Evolutionary conservation across 345 rosid genomes (phyloP).

Genomic region (Cardiospermum halicacabum): DNA sequence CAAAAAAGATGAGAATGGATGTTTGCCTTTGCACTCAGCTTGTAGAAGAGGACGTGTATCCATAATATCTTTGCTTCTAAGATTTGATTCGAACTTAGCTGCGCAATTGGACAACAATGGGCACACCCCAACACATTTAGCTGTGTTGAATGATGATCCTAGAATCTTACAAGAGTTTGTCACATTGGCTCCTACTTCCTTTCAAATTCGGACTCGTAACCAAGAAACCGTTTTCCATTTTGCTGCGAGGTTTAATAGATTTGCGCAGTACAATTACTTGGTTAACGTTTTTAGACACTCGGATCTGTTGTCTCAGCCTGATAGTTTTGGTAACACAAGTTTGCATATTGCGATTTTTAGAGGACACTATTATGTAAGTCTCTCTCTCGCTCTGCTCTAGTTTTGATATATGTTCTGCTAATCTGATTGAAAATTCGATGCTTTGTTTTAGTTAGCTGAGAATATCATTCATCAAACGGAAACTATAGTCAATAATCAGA

Average conservation of each 20-base stretch:
- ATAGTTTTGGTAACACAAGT: slow-evolving; percentile 8
- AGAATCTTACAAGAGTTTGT: slow-evolving; percentile 8
- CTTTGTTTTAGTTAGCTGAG: slow-evolving; percentile 5
- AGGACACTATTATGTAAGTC: slow-evolving; percentile 8
- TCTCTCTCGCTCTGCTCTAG: neutral
- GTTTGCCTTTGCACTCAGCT: slow-evolving; percentile 12
- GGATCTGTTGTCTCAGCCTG: neutral
- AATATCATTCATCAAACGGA: slow-evolving; percentile 4
- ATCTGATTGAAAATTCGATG: neutral
- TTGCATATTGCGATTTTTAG: neutral
- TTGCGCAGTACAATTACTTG: neutral
- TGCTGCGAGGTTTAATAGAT: slow-evolving; percentile 2
- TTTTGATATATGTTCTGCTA: no score
- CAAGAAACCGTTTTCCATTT: slow-evolving; percentile 15
- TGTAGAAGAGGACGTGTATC: neutral
- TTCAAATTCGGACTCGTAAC: neutral
- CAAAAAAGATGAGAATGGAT: slow-evolving; percentile 5
- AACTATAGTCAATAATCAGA: neutral
- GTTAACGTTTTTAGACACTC: neutral
- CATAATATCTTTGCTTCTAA: slow-evolving; percentile 5
- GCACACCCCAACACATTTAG: slow-evolving; percentile 10
- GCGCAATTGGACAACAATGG: slow-evolving; percentile 2
- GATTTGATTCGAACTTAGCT: neutral
- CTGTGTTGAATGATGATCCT: slow-evolving; percentile 9
- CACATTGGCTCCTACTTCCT: neutral